These are phyloP conservation scores for Marchantia paleacea DNA, from an alignment of 225 moss, liverwort and hornwort genomes.

Conservation along the genomic window DNA sequence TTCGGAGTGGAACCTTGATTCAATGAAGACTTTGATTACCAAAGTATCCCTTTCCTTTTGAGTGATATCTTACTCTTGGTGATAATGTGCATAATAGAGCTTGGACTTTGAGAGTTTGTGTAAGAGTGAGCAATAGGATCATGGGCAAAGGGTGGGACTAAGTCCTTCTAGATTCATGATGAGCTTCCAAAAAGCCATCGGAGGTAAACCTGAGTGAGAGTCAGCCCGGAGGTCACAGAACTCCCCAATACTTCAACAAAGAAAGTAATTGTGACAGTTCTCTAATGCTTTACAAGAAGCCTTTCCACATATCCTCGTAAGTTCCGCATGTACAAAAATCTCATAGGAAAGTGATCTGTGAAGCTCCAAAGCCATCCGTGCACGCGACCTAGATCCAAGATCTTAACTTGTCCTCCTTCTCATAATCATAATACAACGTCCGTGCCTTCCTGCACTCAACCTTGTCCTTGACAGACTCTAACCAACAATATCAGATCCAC, in stretches of 20 bases:
- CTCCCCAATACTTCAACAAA: neutral
- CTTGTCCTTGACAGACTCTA: neutral
- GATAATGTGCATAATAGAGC: too few species aligned
- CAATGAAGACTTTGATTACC: too few species aligned
- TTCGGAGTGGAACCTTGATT: too few species aligned
- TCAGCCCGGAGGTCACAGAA: too few species aligned
- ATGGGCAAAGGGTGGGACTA: too few species aligned
- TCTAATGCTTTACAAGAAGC: neutral
- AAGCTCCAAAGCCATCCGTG: conserved; percentile 21
- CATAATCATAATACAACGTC: neutral
- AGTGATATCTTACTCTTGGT: too few species aligned
- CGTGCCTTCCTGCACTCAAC: neutral
- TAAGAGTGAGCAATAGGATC: too few species aligned
- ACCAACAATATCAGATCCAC: neutral
- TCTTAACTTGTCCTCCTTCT: neutral
- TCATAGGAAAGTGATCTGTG: neutral
- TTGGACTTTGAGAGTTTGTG: too few species aligned
- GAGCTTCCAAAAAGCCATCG: too few species aligned
- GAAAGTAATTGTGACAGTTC: neutral
- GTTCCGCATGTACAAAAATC: neutral
- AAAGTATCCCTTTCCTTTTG: too few species aligned
- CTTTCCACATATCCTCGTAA: conserved; percentile 11
- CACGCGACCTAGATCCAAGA: conserved; percentile 15
- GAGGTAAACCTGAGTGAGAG: too few species aligned
- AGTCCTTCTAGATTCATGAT: too few species aligned